phyloP scores from a whole-genome alignment of 2,329 filamentous ascomycete genomes.

The Apiospora hydei region DNA sequence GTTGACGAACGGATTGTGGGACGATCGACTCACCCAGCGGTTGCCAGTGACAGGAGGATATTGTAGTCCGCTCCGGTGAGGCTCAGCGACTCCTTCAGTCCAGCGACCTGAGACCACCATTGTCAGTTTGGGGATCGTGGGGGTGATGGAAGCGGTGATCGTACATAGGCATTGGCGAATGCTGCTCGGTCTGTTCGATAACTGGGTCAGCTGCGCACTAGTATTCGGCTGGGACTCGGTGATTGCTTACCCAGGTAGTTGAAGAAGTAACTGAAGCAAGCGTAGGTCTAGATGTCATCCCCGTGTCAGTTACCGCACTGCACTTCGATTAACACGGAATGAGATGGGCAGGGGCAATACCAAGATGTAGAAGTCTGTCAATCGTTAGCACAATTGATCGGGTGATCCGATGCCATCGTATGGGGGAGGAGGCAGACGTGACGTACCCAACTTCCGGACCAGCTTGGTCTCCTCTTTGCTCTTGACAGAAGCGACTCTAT shows the following conservation, averaged over 20 bases:
- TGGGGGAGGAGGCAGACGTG: not conserved
- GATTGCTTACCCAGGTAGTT: conserved; percentile 41
- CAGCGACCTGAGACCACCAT: conserved; percentile 37
- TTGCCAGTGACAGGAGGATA: conserved; percentile 44
- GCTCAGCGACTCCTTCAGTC: conserved; percentile 47
- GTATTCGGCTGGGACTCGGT: not conserved
- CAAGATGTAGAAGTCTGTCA: conserved; percentile 44
- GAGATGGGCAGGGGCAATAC: not conserved
- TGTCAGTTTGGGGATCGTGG: not conserved
- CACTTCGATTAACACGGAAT: too few relatives aligned
- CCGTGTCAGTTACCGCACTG: too few relatives aligned
- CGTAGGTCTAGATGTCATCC: conserved; percentile 36
- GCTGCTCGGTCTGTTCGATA: conserved; percentile 45
- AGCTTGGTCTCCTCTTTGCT: conserved; percentile 37
- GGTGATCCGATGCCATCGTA: not conserved
- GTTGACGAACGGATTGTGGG: not conserved
- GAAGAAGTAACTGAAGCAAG: conserved; percentile 46
- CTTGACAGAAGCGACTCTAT: not conserved
- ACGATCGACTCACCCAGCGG: conserved; percentile 37
- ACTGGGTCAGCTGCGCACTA: not conserved
- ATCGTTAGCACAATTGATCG: not conserved
- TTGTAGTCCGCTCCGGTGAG: conserved; percentile 50
- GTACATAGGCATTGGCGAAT: conserved; percentile 51
- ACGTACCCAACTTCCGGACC: conserved; percentile 40
- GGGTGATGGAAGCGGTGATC: not conserved